These are phyloP conservation scores for Fusarium sp. DNA, from an alignment of 2,329 filamentous ascomycete genomes.

Conservation along the genomic window DNA sequence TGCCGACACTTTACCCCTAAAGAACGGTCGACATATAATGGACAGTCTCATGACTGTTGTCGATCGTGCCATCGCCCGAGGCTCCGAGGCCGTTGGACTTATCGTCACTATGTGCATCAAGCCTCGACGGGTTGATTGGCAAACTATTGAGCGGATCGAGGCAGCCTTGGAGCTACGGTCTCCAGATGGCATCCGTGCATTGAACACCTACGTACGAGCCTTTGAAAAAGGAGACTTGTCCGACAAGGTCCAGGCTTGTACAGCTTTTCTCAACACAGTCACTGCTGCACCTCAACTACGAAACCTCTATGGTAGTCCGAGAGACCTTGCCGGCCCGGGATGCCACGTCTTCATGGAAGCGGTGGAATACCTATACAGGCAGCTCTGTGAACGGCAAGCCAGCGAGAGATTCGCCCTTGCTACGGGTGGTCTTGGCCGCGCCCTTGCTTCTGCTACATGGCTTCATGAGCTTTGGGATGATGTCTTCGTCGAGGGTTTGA, in stretches of 20 bases:
- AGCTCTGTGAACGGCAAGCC: background rate
- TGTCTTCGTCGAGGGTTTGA: slow-evolving; percentile 10
- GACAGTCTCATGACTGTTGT: slow-evolving; percentile 13
- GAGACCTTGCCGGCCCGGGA: slow-evolving; percentile 6
- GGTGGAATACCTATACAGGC: background rate
- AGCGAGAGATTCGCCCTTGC: slow-evolving; percentile 16
- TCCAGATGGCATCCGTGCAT: background rate
- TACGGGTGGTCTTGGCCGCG: slow-evolving; percentile 7
- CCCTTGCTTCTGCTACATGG: slow-evolving; percentile 15
- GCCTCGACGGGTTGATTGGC: slow-evolving; percentile 6
- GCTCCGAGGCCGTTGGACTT: slow-evolving; percentile 13
- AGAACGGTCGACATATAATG: slow-evolving; percentile 10
- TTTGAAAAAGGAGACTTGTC: background rate
- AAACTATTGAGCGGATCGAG: slow-evolving; percentile 7
- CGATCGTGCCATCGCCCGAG: slow-evolving; percentile 7
- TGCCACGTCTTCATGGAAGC: slow-evolving; percentile 2
- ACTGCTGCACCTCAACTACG: slow-evolving; percentile 6
- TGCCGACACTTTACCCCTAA: slow-evolving; percentile 1
- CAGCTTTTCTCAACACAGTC: background rate
- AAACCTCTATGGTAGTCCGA: slow-evolving; percentile 1
- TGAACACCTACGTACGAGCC: background rate
- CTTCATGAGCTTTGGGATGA: slow-evolving; percentile 19
- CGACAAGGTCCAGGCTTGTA: slow-evolving; percentile 1
- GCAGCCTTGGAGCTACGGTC: slow-evolving; percentile 8
- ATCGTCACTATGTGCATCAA: slow-evolving; percentile 18